Conservation (phyloP, 805 yeast genomes). For the Saccharomycopsis microspora region DNA sequence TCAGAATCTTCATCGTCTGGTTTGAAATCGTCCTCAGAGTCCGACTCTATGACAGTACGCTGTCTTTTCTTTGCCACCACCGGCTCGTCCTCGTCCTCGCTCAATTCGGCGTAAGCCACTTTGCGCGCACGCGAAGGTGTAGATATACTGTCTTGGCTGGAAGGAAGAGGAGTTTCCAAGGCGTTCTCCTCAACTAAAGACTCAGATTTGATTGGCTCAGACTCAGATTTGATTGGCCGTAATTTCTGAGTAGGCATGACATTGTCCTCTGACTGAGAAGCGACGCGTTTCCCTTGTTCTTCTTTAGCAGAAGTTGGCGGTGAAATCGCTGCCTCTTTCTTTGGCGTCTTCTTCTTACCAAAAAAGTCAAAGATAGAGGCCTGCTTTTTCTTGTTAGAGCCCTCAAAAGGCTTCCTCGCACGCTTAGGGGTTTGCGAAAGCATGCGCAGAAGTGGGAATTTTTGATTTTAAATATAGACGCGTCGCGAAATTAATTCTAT, state of each 20-base stretch:
- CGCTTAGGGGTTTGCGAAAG: not conserved
- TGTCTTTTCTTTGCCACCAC: slow-evolving; percentile 17
- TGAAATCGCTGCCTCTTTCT: not conserved
- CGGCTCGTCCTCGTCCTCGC: slow-evolving; percentile 28
- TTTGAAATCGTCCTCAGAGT: slow-evolving; percentile 25
- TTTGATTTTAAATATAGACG: not conserved
- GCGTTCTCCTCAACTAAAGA: too few species aligned
- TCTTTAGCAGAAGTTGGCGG: not conserved
- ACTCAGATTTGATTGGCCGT: too few species aligned
- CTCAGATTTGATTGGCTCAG: too few species aligned
- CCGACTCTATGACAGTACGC: slow-evolving; percentile 18
- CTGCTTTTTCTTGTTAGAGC: slow-evolving; percentile 26
- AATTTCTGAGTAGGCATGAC: too few species aligned
- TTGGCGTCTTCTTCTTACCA: slow-evolving; percentile 17
- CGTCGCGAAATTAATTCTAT: not conserved
- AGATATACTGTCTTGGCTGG: too few species aligned
- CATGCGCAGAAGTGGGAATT: not conserved
- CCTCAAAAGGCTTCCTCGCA: slow-evolving; percentile 15
- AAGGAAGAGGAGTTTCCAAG: too few species aligned
- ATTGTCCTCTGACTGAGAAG: too few species aligned
- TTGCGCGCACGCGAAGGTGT: slow-evolving; percentile 16
- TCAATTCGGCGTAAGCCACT: slow-evolving; percentile 26
- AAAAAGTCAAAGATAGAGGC: slow-evolving; percentile 26
- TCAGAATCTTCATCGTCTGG: slow-evolving; percentile 25
- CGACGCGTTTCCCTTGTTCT: too few species aligned